phyloP scores from a whole-genome alignment of 331 rosid species.

The Quercus tomentella region DNA sequence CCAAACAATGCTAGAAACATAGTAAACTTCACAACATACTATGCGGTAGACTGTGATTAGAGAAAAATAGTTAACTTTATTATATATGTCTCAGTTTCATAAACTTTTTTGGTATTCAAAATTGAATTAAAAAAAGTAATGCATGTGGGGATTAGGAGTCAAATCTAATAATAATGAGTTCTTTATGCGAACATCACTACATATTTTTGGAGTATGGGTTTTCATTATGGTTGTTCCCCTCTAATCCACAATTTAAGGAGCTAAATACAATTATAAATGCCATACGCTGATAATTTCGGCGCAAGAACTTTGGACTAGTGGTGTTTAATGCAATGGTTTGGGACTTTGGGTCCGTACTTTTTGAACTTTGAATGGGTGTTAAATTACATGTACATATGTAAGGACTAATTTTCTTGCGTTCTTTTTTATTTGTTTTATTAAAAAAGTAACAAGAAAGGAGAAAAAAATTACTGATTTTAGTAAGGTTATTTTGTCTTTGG shows the following conservation, averaged over 20 bases:
- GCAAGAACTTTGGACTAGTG: neutral
- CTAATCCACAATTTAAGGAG: neutral
- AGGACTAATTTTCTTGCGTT: too few species aligned
- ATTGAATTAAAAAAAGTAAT: slow-evolving; percentile 1
- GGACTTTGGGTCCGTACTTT: neutral
- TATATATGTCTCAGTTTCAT: slow-evolving; percentile 12
- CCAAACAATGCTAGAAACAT: too few species aligned
- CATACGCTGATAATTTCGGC: neutral
- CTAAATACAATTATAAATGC: neutral
- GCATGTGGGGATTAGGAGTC: neutral
- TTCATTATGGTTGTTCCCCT: slow-evolving; percentile 4
- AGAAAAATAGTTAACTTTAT: too few species aligned
- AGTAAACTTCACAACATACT: too few species aligned
- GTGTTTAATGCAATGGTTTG: neutral
- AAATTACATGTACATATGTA: too few species aligned
- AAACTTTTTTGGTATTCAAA: slow-evolving; percentile 17
- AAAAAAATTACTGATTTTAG: too few species aligned
- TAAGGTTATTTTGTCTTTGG: too few species aligned
- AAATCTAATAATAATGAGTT: slow-evolving; percentile 12
- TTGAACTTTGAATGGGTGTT: neutral
- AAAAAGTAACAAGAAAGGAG: too few species aligned
- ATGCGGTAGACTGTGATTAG: too few species aligned
- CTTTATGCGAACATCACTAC: neutral
- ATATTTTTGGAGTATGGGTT: neutral
- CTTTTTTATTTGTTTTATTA: too few species aligned